Evolutionary conservation across 805 yeast genomes (phyloP).

Genomic region (Myxozyma mucilagina): DNA sequence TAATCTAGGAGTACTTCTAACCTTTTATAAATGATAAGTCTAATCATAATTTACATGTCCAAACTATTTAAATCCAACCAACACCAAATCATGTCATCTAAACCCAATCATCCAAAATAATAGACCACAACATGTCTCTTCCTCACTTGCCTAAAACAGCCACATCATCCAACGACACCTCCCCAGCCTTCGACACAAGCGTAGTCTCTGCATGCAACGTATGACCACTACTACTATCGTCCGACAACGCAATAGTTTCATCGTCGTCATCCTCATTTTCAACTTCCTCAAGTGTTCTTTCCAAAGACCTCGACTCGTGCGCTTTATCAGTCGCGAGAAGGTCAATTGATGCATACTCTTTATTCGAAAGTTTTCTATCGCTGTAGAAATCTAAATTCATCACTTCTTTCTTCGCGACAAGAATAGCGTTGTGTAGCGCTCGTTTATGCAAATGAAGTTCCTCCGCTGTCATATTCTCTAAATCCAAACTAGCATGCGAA

Average conservation of each 20-base stretch:
- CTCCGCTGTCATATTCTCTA: conserved; percentile 1
- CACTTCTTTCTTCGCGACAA: conserved; percentile 21
- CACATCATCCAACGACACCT: too few species aligned
- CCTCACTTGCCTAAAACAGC: too few species aligned
- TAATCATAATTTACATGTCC: too few species aligned
- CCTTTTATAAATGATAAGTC: too few species aligned
- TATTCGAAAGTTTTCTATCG: conserved; percentile 26
- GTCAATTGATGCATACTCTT: conserved; percentile 23
- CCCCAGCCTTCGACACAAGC: neutral
- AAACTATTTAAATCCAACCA: too few species aligned
- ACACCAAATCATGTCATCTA: too few species aligned
- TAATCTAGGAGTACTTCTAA: too few species aligned
- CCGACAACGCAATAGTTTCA: neutral
- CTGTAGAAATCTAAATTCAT: conserved; percentile 26
- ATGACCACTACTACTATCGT: neutral
- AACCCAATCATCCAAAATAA: too few species aligned
- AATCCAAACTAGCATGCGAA: conserved; percentile 15
- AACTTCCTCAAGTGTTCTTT: conserved; percentile 19
- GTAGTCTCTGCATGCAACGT: neutral
- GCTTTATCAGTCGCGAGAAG: neutral
- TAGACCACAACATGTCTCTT: too few species aligned
- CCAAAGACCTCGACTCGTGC: conserved; percentile 5
- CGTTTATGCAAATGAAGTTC: conserved; percentile 12
- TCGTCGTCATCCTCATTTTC: conserved; percentile 15
- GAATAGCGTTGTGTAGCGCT: conserved; percentile 24